Conservation (phyloP, 495 filamentous ascomycete genomes). For the Aspergillus panamensis region DNA sequence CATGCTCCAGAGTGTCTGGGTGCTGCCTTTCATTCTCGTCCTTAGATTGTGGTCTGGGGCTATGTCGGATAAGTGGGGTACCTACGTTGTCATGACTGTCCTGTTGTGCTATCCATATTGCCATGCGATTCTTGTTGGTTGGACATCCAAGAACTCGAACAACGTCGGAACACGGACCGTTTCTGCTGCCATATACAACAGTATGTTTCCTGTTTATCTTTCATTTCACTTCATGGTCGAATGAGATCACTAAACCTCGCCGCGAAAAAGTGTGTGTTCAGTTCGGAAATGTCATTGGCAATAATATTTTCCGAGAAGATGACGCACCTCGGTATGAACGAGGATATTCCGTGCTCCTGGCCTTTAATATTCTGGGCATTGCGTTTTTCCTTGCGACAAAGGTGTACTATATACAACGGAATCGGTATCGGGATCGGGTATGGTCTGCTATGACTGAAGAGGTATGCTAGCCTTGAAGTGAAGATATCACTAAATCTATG, state of each 20-base stretch:
- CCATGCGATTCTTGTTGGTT: constrained; percentile 61
- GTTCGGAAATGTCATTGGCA: constrained; percentile 46
- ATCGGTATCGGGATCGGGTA: constrained; percentile 25
- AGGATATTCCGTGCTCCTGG: constrained; percentile 49
- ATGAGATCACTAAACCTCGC: neutral
- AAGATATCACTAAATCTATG: neutral
- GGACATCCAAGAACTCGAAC: constrained; percentile 58
- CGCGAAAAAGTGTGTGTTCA: constrained; percentile 35
- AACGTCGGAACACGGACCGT: constrained; percentile 60
- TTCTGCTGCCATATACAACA: constrained; percentile 53
- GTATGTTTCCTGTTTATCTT: neutral
- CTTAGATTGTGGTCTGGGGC: constrained; percentile 41
- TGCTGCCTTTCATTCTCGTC: constrained; percentile 49
- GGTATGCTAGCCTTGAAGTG: neutral
- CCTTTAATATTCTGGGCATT: constrained; percentile 41
- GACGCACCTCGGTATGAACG: constrained; percentile 49
- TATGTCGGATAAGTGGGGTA: constrained; percentile 43
- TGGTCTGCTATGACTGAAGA: constrained; percentile 37
- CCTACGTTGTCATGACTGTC: constrained; percentile 47
- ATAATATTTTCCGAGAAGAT: constrained; percentile 53
- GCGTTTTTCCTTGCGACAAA: constrained; percentile 28
- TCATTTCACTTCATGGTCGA: neutral
- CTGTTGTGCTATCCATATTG: constrained; percentile 54
- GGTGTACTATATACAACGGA: constrained; percentile 35
- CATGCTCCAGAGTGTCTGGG: constrained; percentile 50